Evolutionary conservation across 306 rosid species (phyloP), one percentile per base, ranked within the genome.

Genomic region (Cicer chorassanicum): DNA sequence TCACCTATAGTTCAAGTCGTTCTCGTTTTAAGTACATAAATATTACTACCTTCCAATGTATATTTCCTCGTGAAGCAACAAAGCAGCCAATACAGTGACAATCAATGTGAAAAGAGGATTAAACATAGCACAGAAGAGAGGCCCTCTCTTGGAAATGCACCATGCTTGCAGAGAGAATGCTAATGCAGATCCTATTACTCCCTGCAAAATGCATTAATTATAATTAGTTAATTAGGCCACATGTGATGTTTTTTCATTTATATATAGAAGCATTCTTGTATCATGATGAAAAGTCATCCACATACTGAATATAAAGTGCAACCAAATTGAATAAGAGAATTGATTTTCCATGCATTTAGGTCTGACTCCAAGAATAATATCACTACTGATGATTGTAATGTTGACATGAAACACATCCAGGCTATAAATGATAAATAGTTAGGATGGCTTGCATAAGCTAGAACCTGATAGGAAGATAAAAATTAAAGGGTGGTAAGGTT

Each of bases 361-460:
- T 82, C 69, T 76, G 8, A 67, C 73, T 89, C 89, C 6, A 81
- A 10, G 6, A 77, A 18, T 14, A 84, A 4, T 61, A 88, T n/a
- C 6, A 81, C 60, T 1, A 4, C 19, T 11, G 84, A 34, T 38
- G 89, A 82, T 72, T 86, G 92, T 1, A 90, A 18, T 8, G 88
- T 69, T 14, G 79, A 49, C 51, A 86, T 29, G 10, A 86, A 82
- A 77, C 95, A 89, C 87, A 84, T 81, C 95, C 95, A 87, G 0
- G 89, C 86, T 24, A 90, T 82, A 6, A 84, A 50, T 2, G 89
- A 80, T 53, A 87, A 48, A 59, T 70, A 85, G 67, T 88, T 78
- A 0, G 92, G 86, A 76, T 82, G 85, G 74, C 83, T 86, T 68
- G 55, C 75, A 38, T 78, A 66, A 0, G 72, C 73, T 3, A 88